phyloP scores from a whole-genome alignment of 305 asterid species.

The Withania somnifera region DNA sequence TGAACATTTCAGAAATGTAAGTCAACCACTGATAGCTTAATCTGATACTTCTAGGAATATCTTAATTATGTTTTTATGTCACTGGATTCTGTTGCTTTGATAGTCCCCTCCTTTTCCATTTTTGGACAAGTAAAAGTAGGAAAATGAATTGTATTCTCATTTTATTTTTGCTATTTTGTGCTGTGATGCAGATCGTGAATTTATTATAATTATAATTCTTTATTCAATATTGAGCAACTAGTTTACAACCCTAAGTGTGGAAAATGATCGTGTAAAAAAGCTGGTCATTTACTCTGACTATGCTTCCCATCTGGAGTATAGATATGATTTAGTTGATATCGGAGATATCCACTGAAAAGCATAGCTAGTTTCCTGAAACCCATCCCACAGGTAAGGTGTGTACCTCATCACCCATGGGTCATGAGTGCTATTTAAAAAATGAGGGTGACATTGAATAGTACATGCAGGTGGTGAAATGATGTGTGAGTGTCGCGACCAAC shows the following conservation, averaged over 20 bases:
- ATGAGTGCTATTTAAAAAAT: background rate
- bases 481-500: background rate
- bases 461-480: background rate
- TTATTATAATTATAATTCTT: background rate
- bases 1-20: slow-evolving; percentile 78
- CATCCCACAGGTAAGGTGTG: background rate
- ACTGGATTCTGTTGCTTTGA: background rate
- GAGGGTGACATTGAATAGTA: background rate
- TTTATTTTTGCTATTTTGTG: background rate
- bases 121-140: background rate
- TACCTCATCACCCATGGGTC: background rate
- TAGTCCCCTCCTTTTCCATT: background rate
- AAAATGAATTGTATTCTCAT: background rate
- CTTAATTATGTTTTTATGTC: background rate
- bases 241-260: background rate
- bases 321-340: background rate
- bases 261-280: background rate
- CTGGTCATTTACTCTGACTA: background rate
- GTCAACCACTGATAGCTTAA: background rate
- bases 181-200: background rate
- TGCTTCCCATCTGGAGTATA: background rate
- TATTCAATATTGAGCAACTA: background rate
- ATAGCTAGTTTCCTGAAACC: background rate
- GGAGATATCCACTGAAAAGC: background rate
- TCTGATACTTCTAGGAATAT: background rate